phyloP scores from a whole-genome alignment of 768 basidiomycete species.

The Rhodocollybia butyracea region DNA sequence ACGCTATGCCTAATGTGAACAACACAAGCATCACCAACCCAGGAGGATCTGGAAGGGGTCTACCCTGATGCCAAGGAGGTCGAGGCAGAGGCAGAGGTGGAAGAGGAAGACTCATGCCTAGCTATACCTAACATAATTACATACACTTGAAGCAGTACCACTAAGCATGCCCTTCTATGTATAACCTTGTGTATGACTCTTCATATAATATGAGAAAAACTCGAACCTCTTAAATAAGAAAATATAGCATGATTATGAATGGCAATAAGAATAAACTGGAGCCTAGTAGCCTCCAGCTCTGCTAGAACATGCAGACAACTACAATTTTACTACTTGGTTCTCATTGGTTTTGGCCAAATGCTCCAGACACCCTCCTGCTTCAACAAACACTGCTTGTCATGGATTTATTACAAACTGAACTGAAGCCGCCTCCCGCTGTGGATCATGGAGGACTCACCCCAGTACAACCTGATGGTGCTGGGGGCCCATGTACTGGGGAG shows the following conservation, averaged over 20 bases:
- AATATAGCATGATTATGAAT: not conserved
- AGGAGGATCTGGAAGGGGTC: too few relatives aligned
- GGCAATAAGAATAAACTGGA: not conserved
- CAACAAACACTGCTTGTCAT: not conserved
- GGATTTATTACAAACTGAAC: not conserved
- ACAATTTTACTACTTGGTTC: not conserved
- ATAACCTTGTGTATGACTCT: not conserved
- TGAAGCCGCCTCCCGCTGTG: not conserved
- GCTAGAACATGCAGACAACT: not conserved
- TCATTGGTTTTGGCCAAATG: not conserved
- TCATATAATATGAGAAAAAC: too few relatives aligned
- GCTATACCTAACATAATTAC: too few relatives aligned
- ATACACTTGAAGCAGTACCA: not conserved
- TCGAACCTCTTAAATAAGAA: too few relatives aligned
- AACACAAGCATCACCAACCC: not conserved
- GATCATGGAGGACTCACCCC: not conserved
- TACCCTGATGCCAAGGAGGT: not conserved
- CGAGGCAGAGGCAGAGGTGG: not conserved
- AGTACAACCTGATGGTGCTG: not conserved
- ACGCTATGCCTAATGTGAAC: not conserved
- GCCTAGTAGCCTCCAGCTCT: not conserved
- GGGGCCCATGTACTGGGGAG: too few relatives aligned
- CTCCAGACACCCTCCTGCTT: not conserved
- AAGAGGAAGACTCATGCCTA: not conserved
- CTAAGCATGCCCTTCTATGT: not conserved